These are phyloP conservation scores for Irpex sp. DNA, from an alignment of 1,284 basidiomycete genomes.

Conservation along the genomic window DNA sequence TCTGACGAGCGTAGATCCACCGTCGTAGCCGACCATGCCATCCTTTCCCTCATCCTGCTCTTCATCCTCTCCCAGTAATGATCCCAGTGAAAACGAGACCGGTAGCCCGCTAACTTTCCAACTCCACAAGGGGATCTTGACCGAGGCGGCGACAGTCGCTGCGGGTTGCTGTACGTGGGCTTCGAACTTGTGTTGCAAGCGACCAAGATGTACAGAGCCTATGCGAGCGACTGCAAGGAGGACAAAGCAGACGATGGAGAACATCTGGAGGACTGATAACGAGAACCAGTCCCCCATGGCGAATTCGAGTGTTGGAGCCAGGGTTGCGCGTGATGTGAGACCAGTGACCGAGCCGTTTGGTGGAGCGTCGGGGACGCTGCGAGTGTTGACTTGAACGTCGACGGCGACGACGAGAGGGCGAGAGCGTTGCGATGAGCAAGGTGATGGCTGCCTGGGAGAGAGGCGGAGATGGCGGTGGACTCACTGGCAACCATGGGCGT, in stretches of 20 bases:
- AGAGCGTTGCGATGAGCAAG: conserved; percentile 1
- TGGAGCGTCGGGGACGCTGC: conserved; percentile 7
- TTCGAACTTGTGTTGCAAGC: conserved; percentile 23
- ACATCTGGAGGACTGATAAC: conserved; percentile 30
- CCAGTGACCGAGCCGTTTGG: conserved; percentile 9
- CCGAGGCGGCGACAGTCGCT: conserved; percentile 15
- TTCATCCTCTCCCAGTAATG: conserved; percentile 26
- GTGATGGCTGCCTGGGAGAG: conserved; percentile 1
- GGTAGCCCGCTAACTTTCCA: conserved; percentile 28
- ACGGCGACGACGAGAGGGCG: conserved; percentile 4
- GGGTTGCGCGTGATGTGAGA: background rate
- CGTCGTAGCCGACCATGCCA: conserved; percentile 18
- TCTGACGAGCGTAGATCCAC: conserved; percentile 25
- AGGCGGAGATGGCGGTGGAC: background rate
- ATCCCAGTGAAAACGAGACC: conserved; percentile 26
- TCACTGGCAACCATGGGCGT: conserved; percentile 1
- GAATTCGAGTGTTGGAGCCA: conserved; percentile 2
- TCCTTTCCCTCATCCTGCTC: conserved; percentile 13
- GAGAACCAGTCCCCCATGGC: conserved; percentile 30
- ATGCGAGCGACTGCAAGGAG: conserved; percentile 29
- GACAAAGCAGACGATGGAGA: conserved; percentile 30
- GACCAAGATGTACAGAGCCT: conserved; percentile 28
- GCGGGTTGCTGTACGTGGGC: conserved; percentile 18
- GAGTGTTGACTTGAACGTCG: conserved; percentile 5
- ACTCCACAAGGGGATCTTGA: conserved; percentile 25